Evolutionary conservation across 2,329 filamentous ascomycete genomes (phyloP), one percentile per base, ranked within the genome.

Genomic region (Ophiostoma fasciatum): DNA sequence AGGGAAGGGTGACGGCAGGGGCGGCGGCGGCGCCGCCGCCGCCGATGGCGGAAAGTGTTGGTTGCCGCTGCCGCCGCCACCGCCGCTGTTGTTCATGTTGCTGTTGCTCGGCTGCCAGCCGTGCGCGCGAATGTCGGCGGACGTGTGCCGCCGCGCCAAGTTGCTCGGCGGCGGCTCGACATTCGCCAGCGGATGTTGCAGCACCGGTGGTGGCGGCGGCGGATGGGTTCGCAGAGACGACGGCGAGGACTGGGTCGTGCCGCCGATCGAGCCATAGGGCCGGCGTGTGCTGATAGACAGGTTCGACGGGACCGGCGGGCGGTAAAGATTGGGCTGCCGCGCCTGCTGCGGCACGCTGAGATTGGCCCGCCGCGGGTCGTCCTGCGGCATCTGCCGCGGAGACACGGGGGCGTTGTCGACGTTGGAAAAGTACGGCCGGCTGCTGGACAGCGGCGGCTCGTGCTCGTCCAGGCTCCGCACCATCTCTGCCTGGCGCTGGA

Each of bases 101-200:
- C n/a, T n/a, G n/a, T n/a, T n/a, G n/a, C n/a, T n/a, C 7, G 65
- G 66, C 43, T 76, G 78, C 75, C 82, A 88, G 26, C 80, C 83
- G 52, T 85, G 80, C 48, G 87, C 79, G 36, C 90, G 78, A 47
- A 98, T 96, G 53, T 98, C 90, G 40, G 90, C 90, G 27, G 87
- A 88, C 2, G 90, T 98, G 58, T 98, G 90, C 42, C 88, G 74
- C 44, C 88, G 77, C 30, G 76, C 72, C 31, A 94, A 65, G 48
- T 75, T 85, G 38, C 74, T 70, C 25, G 77, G 74, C 23, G 74
- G 70, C 19, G 70, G 66, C 47, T 76, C 66, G 22, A 73, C 65
- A 58, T 66, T 43, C 65, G 66, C 34, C 36, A 56, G 35, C 11
- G 51, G 50, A 58, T 64, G 55, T 50, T 64, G 57, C 14, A 31